phyloP scores from a whole-genome alignment of 2,329 filamentous ascomycete genomes.

The Cladosporium colombiae region DNA sequence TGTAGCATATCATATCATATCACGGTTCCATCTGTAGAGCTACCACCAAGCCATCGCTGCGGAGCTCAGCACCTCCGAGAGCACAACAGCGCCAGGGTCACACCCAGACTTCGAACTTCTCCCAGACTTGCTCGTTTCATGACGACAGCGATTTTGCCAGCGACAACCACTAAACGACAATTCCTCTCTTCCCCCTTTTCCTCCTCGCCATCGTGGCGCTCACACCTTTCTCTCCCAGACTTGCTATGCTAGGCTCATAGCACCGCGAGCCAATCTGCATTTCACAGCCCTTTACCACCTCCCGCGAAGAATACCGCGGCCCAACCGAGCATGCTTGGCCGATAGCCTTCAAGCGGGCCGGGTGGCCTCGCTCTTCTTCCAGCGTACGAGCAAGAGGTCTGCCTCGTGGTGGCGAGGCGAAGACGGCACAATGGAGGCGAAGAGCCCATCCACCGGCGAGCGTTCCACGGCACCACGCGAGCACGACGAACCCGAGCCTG shows the following conservation, averaged over 20 bases:
- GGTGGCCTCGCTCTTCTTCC: constrained; percentile 41
- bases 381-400: constrained; percentile 22
- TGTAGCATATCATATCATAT: not conserved
- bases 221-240: not conserved
- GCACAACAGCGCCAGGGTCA: constrained; percentile 2
- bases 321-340: constrained; percentile 40
- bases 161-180: not conserved
- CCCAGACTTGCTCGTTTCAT: constrained; percentile 5
- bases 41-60: constrained; percentile 3
- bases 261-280: constrained; percentile 46
- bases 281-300: constrained; percentile 46
- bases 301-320: constrained; percentile 48
- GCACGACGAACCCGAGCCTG: constrained; percentile 10
- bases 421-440: constrained; percentile 25
- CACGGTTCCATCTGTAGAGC: not conserved
- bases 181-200: not conserved
- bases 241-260: constrained; percentile 26
- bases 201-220: constrained; percentile 5
- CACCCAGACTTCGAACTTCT: not conserved
- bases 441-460: not conserved
- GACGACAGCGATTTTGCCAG: constrained; percentile 17
- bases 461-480: not conserved
- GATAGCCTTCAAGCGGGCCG: constrained; percentile 47
- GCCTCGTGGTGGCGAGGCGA: constrained; percentile 29
- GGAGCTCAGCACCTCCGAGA: constrained; percentile 18